phyloP scores from a whole-genome alignment of 257 asterid species.

The Rubia yunnanensis region DNA sequence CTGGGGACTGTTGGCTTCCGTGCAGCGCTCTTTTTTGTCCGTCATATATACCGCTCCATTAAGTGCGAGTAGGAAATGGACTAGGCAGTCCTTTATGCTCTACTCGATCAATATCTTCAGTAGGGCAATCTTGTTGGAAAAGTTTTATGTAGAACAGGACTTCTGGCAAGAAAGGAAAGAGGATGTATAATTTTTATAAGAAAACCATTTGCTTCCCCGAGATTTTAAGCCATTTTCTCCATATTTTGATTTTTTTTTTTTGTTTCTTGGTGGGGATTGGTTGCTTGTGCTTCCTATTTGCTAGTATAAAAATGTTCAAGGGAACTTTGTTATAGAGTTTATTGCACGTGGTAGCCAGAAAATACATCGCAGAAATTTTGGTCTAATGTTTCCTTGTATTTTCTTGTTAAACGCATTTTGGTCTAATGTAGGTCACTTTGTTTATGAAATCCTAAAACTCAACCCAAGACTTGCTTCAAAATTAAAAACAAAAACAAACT shows the following conservation, averaged over 20 bases:
- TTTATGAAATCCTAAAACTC: too few relatives aligned
- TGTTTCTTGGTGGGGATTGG: background rate
- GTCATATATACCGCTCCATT: slow-evolving; percentile 41
- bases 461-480: too few relatives aligned
- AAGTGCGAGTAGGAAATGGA: slow-evolving; percentile 40
- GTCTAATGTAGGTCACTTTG: too few relatives aligned
- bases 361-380: background rate
- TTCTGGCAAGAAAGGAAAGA: slow-evolving; percentile 10
- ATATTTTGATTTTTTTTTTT: background rate
- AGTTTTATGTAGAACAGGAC: slow-evolving; percentile 14
- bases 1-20: slow-evolving; percentile 45
- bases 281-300: background rate
- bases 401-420: too few relatives aligned
- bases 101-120: slow-evolving; percentile 7
- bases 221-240: slow-evolving; percentile 2
- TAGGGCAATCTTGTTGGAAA: slow-evolving; percentile 8
- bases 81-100: slow-evolving; percentile 2
- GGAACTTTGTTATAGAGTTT: background rate
- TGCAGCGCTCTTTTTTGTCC: slow-evolving; percentile 37
- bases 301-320: background rate
- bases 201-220: background rate
- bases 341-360: background rate
- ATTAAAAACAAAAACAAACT: too few relatives aligned
- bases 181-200: slow-evolving; percentile 16
- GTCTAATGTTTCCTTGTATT: background rate